Percentiles rank a stretch among this genome's conserved stretches.
Conservation (phyloP, 1,284 basidiomycete species). For the Sanghuangporus baumii region DNA sequence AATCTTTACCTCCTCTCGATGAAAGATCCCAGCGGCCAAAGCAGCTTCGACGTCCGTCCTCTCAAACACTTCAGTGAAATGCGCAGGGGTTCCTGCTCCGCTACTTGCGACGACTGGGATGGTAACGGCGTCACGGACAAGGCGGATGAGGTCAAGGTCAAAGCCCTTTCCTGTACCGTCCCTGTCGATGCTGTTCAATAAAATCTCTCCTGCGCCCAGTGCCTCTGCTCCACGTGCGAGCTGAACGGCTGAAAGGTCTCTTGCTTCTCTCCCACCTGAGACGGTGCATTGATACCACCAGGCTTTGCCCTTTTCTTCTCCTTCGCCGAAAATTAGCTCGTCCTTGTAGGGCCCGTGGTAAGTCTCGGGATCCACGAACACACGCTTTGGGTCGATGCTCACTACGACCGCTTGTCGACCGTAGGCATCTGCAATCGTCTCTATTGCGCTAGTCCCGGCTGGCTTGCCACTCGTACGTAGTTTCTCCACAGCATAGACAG, state of each 20-base stretch:
- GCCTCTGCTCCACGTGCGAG: constrained; percentile 84
- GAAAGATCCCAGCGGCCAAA: constrained; percentile 97
- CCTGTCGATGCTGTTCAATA: constrained; percentile 95
- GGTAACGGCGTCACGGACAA: constrained; percentile 72
- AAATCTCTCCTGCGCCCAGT: constrained; percentile 92
- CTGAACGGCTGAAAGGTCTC: constrained; percentile 91
- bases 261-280: constrained; percentile 83
- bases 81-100: constrained; percentile 77
- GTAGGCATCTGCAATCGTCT: constrained; percentile 87
- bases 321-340: constrained; percentile 58
- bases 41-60: constrained; percentile 86
- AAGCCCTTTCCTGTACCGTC: constrained; percentile 94
- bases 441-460: constrained; percentile 84
- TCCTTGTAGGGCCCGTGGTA: constrained; percentile 67
- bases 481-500: constrained; percentile 89
- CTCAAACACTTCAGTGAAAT: constrained; percentile 86
- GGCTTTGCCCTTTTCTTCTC: constrained; percentile 63
- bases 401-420: constrained; percentile 98
- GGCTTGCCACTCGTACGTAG: constrained; percentile 52
- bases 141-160: constrained; percentile 77
- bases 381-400: constrained; percentile 90
- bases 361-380: constrained; percentile 68
- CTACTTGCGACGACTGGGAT: constrained; percentile 96
- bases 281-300: constrained; percentile 99
- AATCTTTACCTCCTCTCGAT: constrained; percentile 81